Conservation (phyloP, 768 basidiomycete species). For the Hygrophoropsis aurantiaca region DNA sequence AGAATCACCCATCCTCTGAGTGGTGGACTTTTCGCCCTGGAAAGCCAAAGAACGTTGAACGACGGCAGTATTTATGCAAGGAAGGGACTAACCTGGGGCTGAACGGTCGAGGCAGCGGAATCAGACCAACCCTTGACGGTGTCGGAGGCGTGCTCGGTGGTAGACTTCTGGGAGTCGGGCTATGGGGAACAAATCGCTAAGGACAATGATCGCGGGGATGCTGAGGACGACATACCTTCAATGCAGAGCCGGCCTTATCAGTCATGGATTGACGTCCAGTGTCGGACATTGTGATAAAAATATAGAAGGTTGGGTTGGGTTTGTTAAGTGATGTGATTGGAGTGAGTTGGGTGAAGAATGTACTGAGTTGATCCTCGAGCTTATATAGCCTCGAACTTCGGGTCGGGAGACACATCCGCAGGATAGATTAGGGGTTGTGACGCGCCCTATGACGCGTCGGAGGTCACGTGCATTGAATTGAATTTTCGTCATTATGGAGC, state of each 20-base stretch:
- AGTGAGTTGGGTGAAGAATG: background rate
- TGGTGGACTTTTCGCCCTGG: constrained; percentile 52
- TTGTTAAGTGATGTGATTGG: background rate
- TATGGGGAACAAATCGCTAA: constrained; percentile 16
- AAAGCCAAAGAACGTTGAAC: background rate
- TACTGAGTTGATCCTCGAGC: background rate
- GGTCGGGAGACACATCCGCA: background rate
- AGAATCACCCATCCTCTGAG: constrained; percentile 50
- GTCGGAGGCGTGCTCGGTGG: constrained; percentile 51
- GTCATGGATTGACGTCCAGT: constrained; percentile 55
- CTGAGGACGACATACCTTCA: constrained; percentile 41
- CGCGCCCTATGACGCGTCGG: constrained; percentile 7
- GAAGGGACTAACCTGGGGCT: constrained; percentile 41
- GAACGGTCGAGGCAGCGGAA: constrained; percentile 44
- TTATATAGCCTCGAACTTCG: constrained; percentile 9
- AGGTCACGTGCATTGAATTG: background rate
- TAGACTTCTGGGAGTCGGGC: constrained; percentile 63
- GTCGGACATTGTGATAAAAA: constrained; percentile 49
- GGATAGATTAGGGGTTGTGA: constrained; percentile 2
- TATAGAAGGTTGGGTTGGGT: background rate
- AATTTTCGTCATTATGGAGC: background rate
- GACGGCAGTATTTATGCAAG: background rate
- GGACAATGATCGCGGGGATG: background rate
- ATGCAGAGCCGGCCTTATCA: constrained; percentile 50
- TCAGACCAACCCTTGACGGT: constrained; percentile 47